Conservation (phyloP, 352 stramenopile genomes). For the Globisporangium okanoganense region DNA sequence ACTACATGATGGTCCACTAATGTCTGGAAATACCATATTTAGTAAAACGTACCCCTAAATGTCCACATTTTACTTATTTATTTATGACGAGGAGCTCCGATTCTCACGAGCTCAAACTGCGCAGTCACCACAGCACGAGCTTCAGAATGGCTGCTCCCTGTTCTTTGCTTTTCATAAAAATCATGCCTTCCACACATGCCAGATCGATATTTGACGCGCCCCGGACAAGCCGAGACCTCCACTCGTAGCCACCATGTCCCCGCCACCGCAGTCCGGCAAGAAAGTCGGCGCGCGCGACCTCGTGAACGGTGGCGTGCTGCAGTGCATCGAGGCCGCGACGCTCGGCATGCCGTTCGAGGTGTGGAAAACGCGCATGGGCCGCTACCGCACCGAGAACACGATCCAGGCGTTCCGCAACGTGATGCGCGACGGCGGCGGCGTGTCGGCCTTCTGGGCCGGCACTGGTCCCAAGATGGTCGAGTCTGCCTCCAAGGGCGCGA, state of each 20-base stretch:
- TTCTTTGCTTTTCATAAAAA: not conserved
- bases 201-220: constrained; percentile 14
- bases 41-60: no score
- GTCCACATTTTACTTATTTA: no score
- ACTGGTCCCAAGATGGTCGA: constrained; percentile 91
- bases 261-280: constrained; percentile 61
- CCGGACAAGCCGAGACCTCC: not conserved
- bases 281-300: constrained; percentile 79
- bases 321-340: constrained; percentile 87
- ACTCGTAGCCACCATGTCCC: constrained; percentile 37
- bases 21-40: no score
- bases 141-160: not conserved
- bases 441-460: constrained; percentile 84
- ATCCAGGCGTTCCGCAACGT: constrained; percentile 85
- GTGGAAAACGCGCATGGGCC: constrained; percentile 92
- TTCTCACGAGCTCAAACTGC: not conserved
- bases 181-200: not conserved
- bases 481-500: constrained; percentile 86
- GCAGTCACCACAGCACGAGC: not conserved
- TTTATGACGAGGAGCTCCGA: not conserved
- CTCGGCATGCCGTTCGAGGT: constrained; percentile 92
- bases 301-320: constrained; percentile 75
- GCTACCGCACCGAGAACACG: constrained; percentile 81
- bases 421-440: constrained; percentile 78
- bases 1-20: no score